Conservation (phyloP, 1,284 basidiomycete species). For the Porogramme epimiltina region DNA sequence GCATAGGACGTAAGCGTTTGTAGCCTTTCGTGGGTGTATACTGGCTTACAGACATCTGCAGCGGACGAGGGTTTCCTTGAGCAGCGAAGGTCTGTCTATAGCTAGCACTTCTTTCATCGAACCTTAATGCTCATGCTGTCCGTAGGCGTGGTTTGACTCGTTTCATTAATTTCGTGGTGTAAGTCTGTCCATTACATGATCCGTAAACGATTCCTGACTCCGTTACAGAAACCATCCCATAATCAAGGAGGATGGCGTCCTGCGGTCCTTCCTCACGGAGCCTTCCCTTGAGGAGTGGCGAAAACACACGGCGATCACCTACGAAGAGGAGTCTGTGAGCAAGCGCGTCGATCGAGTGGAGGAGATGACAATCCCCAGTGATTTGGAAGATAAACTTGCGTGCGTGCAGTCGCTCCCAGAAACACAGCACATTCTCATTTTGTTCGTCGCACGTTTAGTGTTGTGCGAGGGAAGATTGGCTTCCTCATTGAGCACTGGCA, state of each 20-base stretch:
- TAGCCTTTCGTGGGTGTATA: slow-evolving; percentile 8
- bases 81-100: slow-evolving; percentile 66
- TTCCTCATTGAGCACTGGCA: slow-evolving; percentile 89
- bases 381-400: slow-evolving; percentile 87
- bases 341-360: slow-evolving; percentile 83
- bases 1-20: slow-evolving; percentile 74
- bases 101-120: not conserved
- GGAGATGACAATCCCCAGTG: slow-evolving; percentile 90
- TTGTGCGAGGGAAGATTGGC: slow-evolving; percentile 70
- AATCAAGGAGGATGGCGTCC: slow-evolving; percentile 82
- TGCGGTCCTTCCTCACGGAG: slow-evolving; percentile 82
- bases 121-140: not conserved
- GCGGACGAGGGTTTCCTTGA: slow-evolving; percentile 89
- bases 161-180: slow-evolving; percentile 81
- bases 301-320: slow-evolving; percentile 67
- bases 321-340: slow-evolving; percentile 85
- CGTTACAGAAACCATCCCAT: slow-evolving; percentile 81
- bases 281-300: slow-evolving; percentile 85
- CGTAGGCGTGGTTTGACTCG: slow-evolving; percentile 79
- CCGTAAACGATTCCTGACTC: slow-evolving; percentile 6
- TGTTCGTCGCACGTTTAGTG: slow-evolving; percentile 48
- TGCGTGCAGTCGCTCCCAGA: slow-evolving; percentile 38
- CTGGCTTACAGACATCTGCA: slow-evolving; percentile 25
- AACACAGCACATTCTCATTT: not conserved
- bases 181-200: slow-evolving; percentile 28